Conservation (phyloP, 1,284 basidiomycete species). For the Apiotrichum veenhuisii region DNA sequence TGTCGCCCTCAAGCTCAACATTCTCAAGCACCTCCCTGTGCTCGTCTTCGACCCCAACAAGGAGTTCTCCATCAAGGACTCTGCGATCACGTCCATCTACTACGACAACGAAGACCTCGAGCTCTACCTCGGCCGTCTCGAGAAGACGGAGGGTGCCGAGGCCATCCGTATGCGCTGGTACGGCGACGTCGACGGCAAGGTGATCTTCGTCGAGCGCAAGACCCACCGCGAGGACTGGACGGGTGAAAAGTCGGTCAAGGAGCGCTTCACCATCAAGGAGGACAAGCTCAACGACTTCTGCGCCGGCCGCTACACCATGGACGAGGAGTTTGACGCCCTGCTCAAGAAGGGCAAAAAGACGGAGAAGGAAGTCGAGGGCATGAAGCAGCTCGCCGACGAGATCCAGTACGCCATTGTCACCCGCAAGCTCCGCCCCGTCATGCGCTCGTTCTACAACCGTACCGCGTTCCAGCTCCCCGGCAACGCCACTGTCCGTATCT, state of each 20-base stretch:
- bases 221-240: constrained; percentile 99
- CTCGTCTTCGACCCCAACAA: constrained; percentile 95
- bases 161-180: constrained; percentile 97
- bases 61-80: constrained; percentile 83
- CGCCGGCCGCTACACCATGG: constrained; percentile 85
- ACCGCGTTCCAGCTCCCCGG: constrained; percentile 98
- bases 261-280: constrained; percentile 95
- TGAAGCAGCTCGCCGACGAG: constrained; percentile 95
- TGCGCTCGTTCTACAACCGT: constrained; percentile 98
- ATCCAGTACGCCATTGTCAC: constrained; percentile 88
- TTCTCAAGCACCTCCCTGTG: constrained; percentile 88
- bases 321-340: constrained; percentile 85
- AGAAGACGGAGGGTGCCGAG: constrained; percentile 98
- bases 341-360: constrained; percentile 91
- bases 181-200: constrained; percentile 77
- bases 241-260: constrained; percentile 97
- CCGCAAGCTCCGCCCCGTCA: constrained; percentile 82
- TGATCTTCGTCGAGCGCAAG: constrained; percentile 95
- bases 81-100: constrained; percentile 60
- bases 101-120: constrained; percentile 91
- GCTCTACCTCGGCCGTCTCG: constrained; percentile 92
- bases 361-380: constrained; percentile 85
- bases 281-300: constrained; percentile 90
- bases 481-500: constrained; percentile 95
- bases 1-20: constrained; percentile 91